Evolutionary conservation across 345 rosid genomes (phyloP).

Genomic region (Isatis tinctoria): DNA sequence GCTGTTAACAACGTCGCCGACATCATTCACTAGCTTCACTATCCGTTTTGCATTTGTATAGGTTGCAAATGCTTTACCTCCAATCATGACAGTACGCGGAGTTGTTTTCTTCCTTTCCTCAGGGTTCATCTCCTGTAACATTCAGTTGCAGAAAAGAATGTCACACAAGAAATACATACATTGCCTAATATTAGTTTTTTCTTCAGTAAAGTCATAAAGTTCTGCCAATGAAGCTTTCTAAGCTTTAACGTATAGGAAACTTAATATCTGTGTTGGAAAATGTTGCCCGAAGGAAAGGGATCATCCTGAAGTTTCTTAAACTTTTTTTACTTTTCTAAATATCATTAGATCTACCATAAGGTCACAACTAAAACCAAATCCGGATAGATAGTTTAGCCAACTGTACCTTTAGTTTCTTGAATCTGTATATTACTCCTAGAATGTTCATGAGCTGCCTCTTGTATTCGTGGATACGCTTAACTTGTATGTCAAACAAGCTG

Average conservation of each 20-base stretch:
- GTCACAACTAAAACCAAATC: not conserved
- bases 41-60: slow-evolving; percentile 95
- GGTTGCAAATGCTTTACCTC: slow-evolving; percentile 98
- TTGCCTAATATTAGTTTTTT: not conserved
- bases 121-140: slow-evolving; percentile 73
- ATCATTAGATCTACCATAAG: not conserved
- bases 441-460: slow-evolving; percentile 94
- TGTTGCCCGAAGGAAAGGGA: not conserved
- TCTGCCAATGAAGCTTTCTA: not conserved
- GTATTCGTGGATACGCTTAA: slow-evolving; percentile 97
- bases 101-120: slow-evolving; percentile 77
- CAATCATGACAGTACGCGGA: slow-evolving; percentile 91
- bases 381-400: slow-evolving; percentile 1
- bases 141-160: slow-evolving; percentile 27
- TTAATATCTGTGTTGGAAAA: not conserved
- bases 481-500: slow-evolving; percentile 92
- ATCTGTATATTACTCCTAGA: slow-evolving; percentile 77
- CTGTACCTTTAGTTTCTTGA: slow-evolving; percentile 89
- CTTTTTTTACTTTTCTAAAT: not conserved
- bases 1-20: slow-evolving; percentile 76
- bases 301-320: not conserved
- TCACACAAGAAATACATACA: not conserved
- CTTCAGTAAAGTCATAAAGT: not conserved
- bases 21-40: slow-evolving; percentile 94
- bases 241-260: not conserved